Evolutionary conservation across 306 rosid genomes (phyloP).

Genomic region (Corylus avellana): DNA sequence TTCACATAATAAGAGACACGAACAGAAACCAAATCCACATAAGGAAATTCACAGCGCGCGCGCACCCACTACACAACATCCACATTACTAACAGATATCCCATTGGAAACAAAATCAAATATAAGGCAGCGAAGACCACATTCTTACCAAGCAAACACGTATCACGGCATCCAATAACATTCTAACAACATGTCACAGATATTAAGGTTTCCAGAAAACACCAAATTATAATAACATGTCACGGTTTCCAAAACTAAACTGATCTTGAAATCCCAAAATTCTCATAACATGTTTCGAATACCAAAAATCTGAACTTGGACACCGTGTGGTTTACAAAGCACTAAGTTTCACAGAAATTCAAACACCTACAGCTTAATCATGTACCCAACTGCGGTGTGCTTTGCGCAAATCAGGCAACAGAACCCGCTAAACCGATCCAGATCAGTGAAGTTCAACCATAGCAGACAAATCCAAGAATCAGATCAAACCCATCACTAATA

Average conservation of each 20-base stretch:
- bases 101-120: background rate
- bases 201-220: background rate
- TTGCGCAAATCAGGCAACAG: conserved; percentile 23
- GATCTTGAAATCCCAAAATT: conserved; percentile 41
- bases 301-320: conserved; percentile 41
- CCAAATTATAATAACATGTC: background rate
- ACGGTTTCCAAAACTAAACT: conserved; percentile 17
- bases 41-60: too few species aligned
- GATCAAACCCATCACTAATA: conserved; percentile 43
- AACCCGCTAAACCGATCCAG: conserved; percentile 8
- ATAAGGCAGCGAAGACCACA: background rate
- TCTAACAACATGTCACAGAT: background rate
- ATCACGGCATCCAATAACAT: background rate
- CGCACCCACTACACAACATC: conserved; percentile 3
- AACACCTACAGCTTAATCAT: conserved; percentile 24
- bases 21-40: background rate
- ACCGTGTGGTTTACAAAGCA: conserved; percentile 27
- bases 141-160: background rate
- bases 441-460: conserved; percentile 25
- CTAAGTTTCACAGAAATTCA: conserved; percentile 30
- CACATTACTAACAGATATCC: background rate
- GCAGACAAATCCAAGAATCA: conserved; percentile 33
- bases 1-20: background rate
- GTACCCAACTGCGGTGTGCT: background rate
- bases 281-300: conserved; percentile 27